Base-by-base conservation (phyloP, 1,139 yeast genomes). In the Yamadazyma atmosphaerica region DNA sequence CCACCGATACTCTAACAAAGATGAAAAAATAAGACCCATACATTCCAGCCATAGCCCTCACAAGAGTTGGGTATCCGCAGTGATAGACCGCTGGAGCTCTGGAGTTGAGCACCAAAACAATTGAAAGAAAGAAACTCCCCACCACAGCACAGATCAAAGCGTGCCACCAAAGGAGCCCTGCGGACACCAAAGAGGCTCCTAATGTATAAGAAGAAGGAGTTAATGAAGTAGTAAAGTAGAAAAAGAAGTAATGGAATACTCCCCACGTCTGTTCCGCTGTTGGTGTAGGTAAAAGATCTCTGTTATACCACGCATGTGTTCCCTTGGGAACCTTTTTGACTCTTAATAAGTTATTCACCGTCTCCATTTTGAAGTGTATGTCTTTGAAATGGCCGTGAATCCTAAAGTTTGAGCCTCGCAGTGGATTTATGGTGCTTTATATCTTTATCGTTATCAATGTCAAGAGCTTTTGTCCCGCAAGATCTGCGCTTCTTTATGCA, bases 111-210 rank as follows among this genome's bases (percentile, higher is more conserved):
- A 43, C 44, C 13, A 42, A 34, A 23, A 43, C 34, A 2, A 43
- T 34, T 1, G 44, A 40, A 17, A 43, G 37, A 21, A 43, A 40
- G 17, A 43, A 36, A 40, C 42, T 36, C 2, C 47, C 47, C 15
- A 43, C 35, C 10, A 43, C 42, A 5, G 47, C 47, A 38, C 44
- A 39, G 17, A 43, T 36, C 8, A 43, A 21, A 9, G 41, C 45
- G 24, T 42, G 47, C 45, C 45, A 43, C 44, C 45, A 43, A 9
- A 43, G 32, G 12, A 43, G 28, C 14, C 47, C 47, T 35, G 16
- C 17, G 17, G 27, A 33, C 4, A 43, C 44, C 36, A 43, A 38
- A 8, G 47, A 42, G 10, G 42, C 33, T 11, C 45, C 45, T 17
- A 42, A 34, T 9, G 44, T 35, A 22, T 43, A 43, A 1, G 45